A percentile compares a stretch with the other conserved stretches of the same genome.
These are phyloP conservation scores for Coprinopsis marcescibilis DNA, from an alignment of 768 basidiomycete species.

Conservation along the genomic window DNA sequence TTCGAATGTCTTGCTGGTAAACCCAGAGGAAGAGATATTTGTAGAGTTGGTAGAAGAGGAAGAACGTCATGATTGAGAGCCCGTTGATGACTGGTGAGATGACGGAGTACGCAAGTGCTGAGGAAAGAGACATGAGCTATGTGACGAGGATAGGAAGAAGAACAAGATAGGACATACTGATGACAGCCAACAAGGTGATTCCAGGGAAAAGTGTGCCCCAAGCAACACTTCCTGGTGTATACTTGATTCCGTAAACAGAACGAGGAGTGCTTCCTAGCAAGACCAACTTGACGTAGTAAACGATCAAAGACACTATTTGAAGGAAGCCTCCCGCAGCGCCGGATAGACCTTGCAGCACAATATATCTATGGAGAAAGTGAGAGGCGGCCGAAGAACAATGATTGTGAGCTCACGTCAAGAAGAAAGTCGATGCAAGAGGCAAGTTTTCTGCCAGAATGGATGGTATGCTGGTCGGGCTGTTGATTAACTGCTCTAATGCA, in stretches of 20 bases:
- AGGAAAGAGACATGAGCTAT: neutral
- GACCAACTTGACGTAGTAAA: slow-evolving; percentile 90
- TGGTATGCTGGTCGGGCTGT: slow-evolving; percentile 68
- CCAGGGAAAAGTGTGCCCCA: slow-evolving; percentile 76
- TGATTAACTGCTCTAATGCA: slow-evolving; percentile 54
- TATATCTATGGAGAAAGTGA: slow-evolving; percentile 48
- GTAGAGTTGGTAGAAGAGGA: slow-evolving; percentile 77
- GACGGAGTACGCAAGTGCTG: slow-evolving; percentile 64
- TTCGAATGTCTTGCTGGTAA: slow-evolving; percentile 58
- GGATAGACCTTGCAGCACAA: slow-evolving; percentile 75
- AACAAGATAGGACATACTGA: slow-evolving; percentile 45
- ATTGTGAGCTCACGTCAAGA: slow-evolving; percentile 59
- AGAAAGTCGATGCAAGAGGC: slow-evolving; percentile 83
- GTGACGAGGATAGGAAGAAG: neutral
- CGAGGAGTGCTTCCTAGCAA: slow-evolving; percentile 87
- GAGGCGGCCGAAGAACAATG: neutral
- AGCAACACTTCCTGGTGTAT: slow-evolving; percentile 54
- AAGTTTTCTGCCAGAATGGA: slow-evolving; percentile 69
- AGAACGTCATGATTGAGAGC: slow-evolving; percentile 76
- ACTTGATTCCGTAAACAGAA: slow-evolving; percentile 80
- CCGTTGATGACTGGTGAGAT: slow-evolving; percentile 95
- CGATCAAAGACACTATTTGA: slow-evolving; percentile 61
- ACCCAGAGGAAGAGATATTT: slow-evolving; percentile 85
- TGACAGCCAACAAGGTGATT: slow-evolving; percentile 76
- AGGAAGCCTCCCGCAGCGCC: slow-evolving; percentile 79